Evolutionary conservation across 768 basidiomycete genomes (phyloP).

Genomic region (Trichaptum fuscoviolaceum): DNA sequence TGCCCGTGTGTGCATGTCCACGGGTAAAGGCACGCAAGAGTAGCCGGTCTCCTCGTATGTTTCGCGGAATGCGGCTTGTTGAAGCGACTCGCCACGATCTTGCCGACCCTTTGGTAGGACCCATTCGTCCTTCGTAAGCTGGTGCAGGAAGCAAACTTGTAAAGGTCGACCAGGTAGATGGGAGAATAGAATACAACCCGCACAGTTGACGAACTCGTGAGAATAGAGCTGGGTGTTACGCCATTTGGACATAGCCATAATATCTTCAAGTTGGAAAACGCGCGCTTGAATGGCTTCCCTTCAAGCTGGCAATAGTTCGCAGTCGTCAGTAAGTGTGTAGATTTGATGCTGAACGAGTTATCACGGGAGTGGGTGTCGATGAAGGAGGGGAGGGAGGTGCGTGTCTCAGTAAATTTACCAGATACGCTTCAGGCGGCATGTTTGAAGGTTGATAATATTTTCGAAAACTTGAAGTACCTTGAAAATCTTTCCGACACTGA

Average conservation of each 20-base stretch:
- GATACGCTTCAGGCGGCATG: too few species aligned
- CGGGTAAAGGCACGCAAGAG: constrained; percentile 43
- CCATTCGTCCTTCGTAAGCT: constrained; percentile 24
- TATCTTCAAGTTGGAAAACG: neutral
- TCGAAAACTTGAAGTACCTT: too few species aligned
- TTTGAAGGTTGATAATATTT: too few species aligned
- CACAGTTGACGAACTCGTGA: constrained; percentile 1
- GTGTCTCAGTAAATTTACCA: too few species aligned
- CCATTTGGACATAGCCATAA: constrained; percentile 1
- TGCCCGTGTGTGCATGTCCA: constrained; percentile 50
- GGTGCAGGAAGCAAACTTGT: constrained; percentile 26
- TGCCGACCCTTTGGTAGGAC: constrained; percentile 61
- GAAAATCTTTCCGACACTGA: too few species aligned
- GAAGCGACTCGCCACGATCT: constrained; percentile 48
- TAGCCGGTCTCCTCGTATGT: constrained; percentile 66
- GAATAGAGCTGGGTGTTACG: constrained; percentile 1
- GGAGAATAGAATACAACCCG: neutral
- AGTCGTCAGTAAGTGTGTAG: neutral
- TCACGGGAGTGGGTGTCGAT: neutral
- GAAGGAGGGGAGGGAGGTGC: neutral
- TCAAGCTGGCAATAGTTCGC: neutral
- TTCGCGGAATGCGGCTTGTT: constrained; percentile 50
- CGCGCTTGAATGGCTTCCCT: neutral
- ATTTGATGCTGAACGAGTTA: neutral
- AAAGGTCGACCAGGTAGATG: constrained; percentile 9